Evolutionary conservation across 768 basidiomycete genomes (phyloP).

Genomic region (Pisolithus tinctorius): DNA sequence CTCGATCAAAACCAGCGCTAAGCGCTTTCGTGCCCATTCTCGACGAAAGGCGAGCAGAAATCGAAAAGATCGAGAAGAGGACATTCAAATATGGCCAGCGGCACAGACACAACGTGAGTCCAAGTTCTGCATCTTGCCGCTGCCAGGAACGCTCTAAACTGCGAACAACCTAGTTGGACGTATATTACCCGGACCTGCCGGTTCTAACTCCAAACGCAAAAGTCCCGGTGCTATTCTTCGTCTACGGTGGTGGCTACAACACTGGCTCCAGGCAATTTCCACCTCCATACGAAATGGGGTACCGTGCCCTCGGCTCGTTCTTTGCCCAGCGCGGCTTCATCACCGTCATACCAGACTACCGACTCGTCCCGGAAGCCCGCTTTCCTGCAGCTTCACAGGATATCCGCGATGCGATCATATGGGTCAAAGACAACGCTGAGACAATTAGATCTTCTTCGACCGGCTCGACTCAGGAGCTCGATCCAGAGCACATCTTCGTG

Average conservation of each 20-base stretch:
- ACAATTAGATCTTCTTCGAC: conserved; percentile 11
- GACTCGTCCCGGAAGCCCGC: conserved; percentile 49
- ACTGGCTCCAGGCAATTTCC: conserved; percentile 41
- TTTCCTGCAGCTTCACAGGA: conserved; percentile 54
- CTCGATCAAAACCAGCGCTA: conserved; percentile 31
- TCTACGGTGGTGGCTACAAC: conserved; percentile 63
- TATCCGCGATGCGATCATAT: conserved; percentile 51
- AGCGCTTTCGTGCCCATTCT: conserved; percentile 45
- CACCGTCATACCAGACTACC: conserved; percentile 65
- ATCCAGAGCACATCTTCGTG: conserved; percentile 38
- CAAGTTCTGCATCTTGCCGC: neutral
- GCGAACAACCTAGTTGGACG: conserved; percentile 43
- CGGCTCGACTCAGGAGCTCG: conserved; percentile 21
- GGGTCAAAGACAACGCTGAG: conserved; percentile 36
- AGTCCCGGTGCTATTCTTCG: conserved; percentile 51
- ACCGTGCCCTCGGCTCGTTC: conserved; percentile 53
- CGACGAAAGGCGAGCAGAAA: conserved; percentile 39
- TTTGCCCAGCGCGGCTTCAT: conserved; percentile 54
- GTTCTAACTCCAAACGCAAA: conserved; percentile 20
- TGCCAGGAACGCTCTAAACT: neutral
- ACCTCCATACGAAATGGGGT: conserved; percentile 43
- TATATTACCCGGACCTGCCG: conserved; percentile 49
- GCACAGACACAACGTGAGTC: conserved; percentile 34
- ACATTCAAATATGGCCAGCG: conserved; percentile 50
- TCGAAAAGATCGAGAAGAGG: conserved; percentile 40